Evolutionary conservation across 305 asterid genomes (phyloP).

Genomic region (Striga hermonthica): DNA sequence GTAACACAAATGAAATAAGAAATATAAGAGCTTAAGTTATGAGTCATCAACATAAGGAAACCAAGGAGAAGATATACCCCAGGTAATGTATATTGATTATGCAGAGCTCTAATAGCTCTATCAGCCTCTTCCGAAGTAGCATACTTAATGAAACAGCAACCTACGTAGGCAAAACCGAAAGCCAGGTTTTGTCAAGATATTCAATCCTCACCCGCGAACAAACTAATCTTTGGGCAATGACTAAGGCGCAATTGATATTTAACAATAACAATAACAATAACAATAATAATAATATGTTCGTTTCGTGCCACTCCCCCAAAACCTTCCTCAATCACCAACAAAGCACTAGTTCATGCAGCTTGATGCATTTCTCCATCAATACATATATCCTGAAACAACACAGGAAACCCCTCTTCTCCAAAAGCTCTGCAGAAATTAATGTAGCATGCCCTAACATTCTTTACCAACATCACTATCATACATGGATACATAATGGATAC

Average conservation of each 20-base stretch:
- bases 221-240: slow-evolving; percentile 6
- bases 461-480: slow-evolving; percentile 13
- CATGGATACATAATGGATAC: not conserved
- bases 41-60: slow-evolving; percentile 14
- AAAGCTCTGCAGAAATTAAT: too few relatives aligned
- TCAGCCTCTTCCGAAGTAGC: slow-evolving; percentile 92
- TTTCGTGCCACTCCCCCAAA: too few relatives aligned
- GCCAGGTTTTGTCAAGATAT: slow-evolving; percentile 42
- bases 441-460: not conserved
- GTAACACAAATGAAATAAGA: slow-evolving; percentile 34
- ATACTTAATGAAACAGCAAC: slow-evolving; percentile 96
- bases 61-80: slow-evolving; percentile 61
- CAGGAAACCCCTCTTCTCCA: too few relatives aligned
- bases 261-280: too few relatives aligned
- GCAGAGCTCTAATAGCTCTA: slow-evolving; percentile 85
- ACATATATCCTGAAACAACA: too few relatives aligned
- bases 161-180: slow-evolving; percentile 64
- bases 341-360: too few relatives aligned
- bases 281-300: too few relatives aligned
- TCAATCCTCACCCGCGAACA: slow-evolving; percentile 32
- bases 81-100: slow-evolving; percentile 76
- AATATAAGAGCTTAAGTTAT: slow-evolving; percentile 25
- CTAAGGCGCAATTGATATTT: slow-evolving; percentile 3
- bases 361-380: too few relatives aligned
- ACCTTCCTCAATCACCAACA: too few relatives aligned